Evolutionary conservation across 345 rosid species (phyloP), one percentile per base, ranked within the genome.

Genomic region (Anastatica hierochuntica): DNA sequence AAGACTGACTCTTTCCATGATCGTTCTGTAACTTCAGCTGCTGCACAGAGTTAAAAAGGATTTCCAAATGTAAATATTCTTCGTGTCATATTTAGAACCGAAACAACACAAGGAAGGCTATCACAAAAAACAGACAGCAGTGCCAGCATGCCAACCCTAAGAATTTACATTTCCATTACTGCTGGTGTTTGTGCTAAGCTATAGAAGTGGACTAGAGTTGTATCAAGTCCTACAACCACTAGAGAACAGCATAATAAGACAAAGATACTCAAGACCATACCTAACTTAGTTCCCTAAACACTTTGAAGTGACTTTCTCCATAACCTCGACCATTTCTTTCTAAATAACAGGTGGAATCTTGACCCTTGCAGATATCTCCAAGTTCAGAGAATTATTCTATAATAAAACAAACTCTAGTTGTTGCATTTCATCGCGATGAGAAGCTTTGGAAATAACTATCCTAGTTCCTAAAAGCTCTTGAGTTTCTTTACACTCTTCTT

Each of bases 1-100:
- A 82, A 17, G 53, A 90, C 68, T 1, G 70, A 79, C 9, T 71
- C 71, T 26, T 79, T 80, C 98, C 96, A 82, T 2, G 82, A 73
- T 52, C 76, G 76, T 64, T 63, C 59, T 7, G 83, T 77, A 48
- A 84, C 76, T 41, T 53, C 78, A 24, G 73, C 58, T 49, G 95
- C 98, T 84, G 78, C 74, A 68, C 38, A 65, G 18, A 58, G n/a
- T 20, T 46, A 54, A 62, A 29, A 6, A 34, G 27, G 21, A 36
- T 33, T 30, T 10, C 42, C n/a, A 47, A 29, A 40, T 21, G 13
- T 10, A 13, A 4, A 43, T 2, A 24, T 4, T 37, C 37, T 45
- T 17, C 18, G 3, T 44, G 10, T 27, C 36, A 54, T 21, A 43
- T 40, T 13, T 14, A 31, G 7, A 55, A 29, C 36, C 7, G 3